Conservation (phyloP, 257 asterid species). For the Solanum dulcamara region DNA sequence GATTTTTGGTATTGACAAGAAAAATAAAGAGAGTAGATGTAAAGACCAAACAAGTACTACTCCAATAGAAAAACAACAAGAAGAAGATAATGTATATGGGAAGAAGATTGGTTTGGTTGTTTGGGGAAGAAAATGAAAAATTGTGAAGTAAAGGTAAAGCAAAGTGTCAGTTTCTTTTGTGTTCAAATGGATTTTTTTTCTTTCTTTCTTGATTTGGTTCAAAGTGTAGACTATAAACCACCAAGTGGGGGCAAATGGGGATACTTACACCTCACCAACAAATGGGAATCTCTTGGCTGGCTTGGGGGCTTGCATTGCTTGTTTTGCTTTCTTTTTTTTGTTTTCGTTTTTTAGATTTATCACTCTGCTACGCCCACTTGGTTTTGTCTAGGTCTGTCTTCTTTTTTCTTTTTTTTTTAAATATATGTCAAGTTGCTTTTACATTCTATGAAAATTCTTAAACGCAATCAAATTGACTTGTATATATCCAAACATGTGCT, state of each 20-base stretch:
- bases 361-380: background rate
- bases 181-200: background rate
- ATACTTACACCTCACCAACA: background rate
- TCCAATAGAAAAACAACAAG: background rate
- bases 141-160: conserved; percentile 9
- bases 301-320: background rate
- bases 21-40: background rate
- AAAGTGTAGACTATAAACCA: background rate
- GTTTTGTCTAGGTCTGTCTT: background rate
- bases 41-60: background rate
- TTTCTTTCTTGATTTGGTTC: background rate
- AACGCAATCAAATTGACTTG: background rate
- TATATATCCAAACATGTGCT: background rate
- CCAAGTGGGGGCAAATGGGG: background rate
- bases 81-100: background rate
- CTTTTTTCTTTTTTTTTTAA: background rate
- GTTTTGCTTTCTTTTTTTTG: background rate
- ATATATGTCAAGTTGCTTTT: background rate
- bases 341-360: background rate
- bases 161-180: background rate
- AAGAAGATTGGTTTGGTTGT: background rate
- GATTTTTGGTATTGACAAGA: no score
- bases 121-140: background rate
- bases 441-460: background rate
- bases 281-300: conserved; percentile 5